Percentiles rank a stretch among this genome's conserved stretches.
phyloP scores from a whole-genome alignment of 2,329 filamentous ascomycete species.

The Penicillium sp. region DNA sequence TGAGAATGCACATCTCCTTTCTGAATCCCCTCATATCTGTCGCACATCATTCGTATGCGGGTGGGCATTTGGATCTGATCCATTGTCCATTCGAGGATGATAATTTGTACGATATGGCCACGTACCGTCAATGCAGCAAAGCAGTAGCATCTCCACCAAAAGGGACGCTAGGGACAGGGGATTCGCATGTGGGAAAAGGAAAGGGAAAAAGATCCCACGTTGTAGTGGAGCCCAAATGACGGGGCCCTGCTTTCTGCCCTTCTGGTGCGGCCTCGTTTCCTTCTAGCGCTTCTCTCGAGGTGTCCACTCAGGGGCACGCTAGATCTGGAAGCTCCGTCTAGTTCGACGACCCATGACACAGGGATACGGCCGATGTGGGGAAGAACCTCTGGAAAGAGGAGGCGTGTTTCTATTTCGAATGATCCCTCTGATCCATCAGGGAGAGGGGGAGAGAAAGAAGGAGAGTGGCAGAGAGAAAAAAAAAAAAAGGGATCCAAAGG shows the following conservation, averaged over 20 bases:
- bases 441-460: neutral
- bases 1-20: too few relatives aligned
- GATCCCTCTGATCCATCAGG: neutral
- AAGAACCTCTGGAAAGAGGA: too few relatives aligned
- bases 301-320: conserved; percentile 16
- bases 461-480: too few relatives aligned
- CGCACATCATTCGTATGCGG: too few relatives aligned
- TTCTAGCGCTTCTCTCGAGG: conserved; percentile 23
- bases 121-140: too few relatives aligned
- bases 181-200: neutral
- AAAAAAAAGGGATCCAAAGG: too few relatives aligned
- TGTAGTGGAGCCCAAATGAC: conserved; percentile 27
- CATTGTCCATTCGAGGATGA: too few relatives aligned
- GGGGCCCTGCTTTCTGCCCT: conserved; percentile 31
- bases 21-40: too few relatives aligned
- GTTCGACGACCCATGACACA: conserved; percentile 2
- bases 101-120: too few relatives aligned
- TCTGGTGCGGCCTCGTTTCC: conserved; percentile 31
- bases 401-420: neutral
- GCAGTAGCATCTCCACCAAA: neutral
- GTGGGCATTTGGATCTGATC: too few relatives aligned
- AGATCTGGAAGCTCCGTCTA: conserved; percentile 7
- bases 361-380: neutral
- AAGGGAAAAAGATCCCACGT: conserved; percentile 17
- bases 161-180: conserved; percentile 23